These are phyloP conservation scores for Saccharomycopsis olivae DNA, from an alignment of 805 yeast genomes.

Conservation along the genomic window DNA sequence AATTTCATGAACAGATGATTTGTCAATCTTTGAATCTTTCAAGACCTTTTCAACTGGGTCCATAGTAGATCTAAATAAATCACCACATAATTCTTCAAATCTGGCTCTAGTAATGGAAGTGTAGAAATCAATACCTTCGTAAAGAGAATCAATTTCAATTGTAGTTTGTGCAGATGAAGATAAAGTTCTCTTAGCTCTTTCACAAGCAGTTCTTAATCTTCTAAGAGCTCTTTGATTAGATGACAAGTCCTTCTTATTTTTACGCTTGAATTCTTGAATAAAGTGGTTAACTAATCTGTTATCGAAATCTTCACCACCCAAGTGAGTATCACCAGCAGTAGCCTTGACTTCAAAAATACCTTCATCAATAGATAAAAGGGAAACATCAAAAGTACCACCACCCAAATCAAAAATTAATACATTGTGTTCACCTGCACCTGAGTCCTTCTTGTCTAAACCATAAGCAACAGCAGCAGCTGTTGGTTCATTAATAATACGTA, in stretches of 20 bases:
- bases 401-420: slow-evolving; percentile 74
- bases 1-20: slow-evolving; percentile 82
- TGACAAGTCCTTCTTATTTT: slow-evolving; percentile 70
- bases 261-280: slow-evolving; percentile 73
- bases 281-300: slow-evolving; percentile 72
- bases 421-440: slow-evolving; percentile 64
- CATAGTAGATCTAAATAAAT: slow-evolving; percentile 84
- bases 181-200: slow-evolving; percentile 81
- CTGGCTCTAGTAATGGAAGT: slow-evolving; percentile 95
- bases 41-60: slow-evolving; percentile 95
- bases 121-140: slow-evolving; percentile 93
- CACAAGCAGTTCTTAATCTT: slow-evolving; percentile 82
- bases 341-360: slow-evolving; percentile 82
- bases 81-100: slow-evolving; percentile 93
- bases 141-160: slow-evolving; percentile 88
- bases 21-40: slow-evolving; percentile 83
- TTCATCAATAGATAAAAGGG: slow-evolving; percentile 64
- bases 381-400: slow-evolving; percentile 85
- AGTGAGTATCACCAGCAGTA: slow-evolving; percentile 60
- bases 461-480: slow-evolving; percentile 98
- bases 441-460: slow-evolving; percentile 58
- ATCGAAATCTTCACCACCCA: slow-evolving; percentile 87
- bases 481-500: slow-evolving; percentile 94
- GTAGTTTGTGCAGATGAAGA: slow-evolving; percentile 94
- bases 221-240: slow-evolving; percentile 75